Evolutionary conservation across 345 rosid genomes (phyloP), one percentile per base, ranked within the genome.

Genomic region (Linum trigynum): DNA sequence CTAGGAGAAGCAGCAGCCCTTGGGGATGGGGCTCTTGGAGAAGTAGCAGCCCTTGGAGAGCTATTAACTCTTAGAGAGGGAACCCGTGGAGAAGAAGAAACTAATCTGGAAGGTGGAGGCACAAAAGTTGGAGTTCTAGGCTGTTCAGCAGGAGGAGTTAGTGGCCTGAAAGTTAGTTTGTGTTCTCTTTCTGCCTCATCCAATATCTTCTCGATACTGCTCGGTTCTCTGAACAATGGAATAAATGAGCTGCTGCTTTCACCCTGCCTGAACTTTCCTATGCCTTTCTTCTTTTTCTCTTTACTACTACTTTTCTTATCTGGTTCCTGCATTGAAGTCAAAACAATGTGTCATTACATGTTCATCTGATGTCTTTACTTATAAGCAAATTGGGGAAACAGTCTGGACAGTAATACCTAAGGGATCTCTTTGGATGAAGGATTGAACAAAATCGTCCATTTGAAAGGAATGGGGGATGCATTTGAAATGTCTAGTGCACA

Each of bases 101-200:
- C 55, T 64, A 60, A 71, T n/a, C 6, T 4, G 9, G 59, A 17
- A 3, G 61, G 11, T 57, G 76, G 74, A 50, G 84, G 70, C 64
- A 77, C 84, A 66, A 72, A 77, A 63, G 76, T 79, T 15, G 91
- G 84, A 17, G 81, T 61, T 39, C 45, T 78, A 0, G 85, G 85
- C 39, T 78, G 84, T 74, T 77, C 84, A 2, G 83, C 75, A 67
- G 86, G 82, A 8, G 86, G 82, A 7, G 78, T 79, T 17, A 90
- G 96, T 65, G 97, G 97, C 73, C 86, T 78, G 76, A 87, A 89
- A 57, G 77, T 65, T 70, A 91, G 66, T 39, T 75, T 81, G 57
- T 91, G 90, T 67, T 87, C 99, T 67, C 90, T 77, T 78, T 95
- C 99, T 11, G 92, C 99, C 61, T 95, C 99, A 64, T 82, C 94